These are phyloP conservation scores for Septoria petroselini DNA, from an alignment of 2,329 filamentous ascomycete genomes.

Conservation along the genomic window DNA sequence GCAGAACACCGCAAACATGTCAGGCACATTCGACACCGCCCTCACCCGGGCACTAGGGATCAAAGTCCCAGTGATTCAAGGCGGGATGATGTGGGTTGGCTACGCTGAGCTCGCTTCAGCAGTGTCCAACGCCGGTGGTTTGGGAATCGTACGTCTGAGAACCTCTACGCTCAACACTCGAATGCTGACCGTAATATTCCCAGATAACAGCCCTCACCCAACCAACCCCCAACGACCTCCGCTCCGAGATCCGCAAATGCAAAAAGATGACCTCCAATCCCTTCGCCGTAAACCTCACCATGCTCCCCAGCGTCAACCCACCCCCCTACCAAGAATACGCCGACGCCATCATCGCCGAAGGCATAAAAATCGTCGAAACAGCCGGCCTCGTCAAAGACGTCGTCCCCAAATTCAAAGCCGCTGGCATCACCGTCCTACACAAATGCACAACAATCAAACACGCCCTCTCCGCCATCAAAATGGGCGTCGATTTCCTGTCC, in stretches of 20 bases:
- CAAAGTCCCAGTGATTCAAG: conserved; percentile 72
- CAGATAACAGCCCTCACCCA: conserved; percentile 78
- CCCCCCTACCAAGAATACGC: conserved; percentile 90
- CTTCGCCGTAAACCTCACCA: conserved; percentile 91
- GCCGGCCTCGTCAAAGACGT: conserved; percentile 82
- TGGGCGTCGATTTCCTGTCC: conserved; percentile 90
- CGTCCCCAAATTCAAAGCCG: conserved; percentile 79
- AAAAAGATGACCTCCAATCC: conserved; percentile 71
- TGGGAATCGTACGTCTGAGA: conserved; percentile 61
- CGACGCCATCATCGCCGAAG: conserved; percentile 86
- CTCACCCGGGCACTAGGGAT: conserved; percentile 60
- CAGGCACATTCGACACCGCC: conserved; percentile 56
- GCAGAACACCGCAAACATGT: conserved; percentile 57
- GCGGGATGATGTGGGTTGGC: conserved; percentile 81
- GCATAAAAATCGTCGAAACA: conserved; percentile 84
- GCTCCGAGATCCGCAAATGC: conserved; percentile 86
- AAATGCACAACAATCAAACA: conserved; percentile 96
- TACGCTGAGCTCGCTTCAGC: conserved; percentile 72
- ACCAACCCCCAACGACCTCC: conserved; percentile 82
- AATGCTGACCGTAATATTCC: neutral
- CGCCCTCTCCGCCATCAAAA: conserved; percentile 83
- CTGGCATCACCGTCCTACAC: conserved; percentile 75
- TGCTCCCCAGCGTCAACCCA: conserved; percentile 81
- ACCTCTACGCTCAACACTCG: neutral
- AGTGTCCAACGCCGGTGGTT: conserved; percentile 71